A percentile compares a stretch with the other conserved stretches of the same genome.
phyloP scores from a whole-genome alignment of 129 eudicot genomes.

The Helichrysum umbraculigerum region DNA sequence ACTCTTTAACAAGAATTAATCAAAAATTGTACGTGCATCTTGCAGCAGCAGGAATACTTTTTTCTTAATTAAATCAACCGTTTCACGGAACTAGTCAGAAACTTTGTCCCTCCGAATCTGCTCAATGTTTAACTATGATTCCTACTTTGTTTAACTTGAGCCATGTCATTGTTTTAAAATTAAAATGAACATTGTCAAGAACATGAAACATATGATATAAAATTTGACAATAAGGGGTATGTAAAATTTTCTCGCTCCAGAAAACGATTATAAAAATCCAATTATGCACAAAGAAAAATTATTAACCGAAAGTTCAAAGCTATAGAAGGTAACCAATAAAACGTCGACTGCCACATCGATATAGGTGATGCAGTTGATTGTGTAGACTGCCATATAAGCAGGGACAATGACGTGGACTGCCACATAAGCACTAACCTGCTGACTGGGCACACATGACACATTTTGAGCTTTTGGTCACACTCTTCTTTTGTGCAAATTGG shows the following conservation, averaged over 20 bases:
- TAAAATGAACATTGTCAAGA: neutral
- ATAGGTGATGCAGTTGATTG: too few relatives aligned
- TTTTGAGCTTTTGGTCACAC: too few relatives aligned
- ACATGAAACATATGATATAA: neutral
- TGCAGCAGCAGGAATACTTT: neutral
- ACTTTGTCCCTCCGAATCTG: neutral
- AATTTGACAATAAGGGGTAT: neutral
- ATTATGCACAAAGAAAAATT: neutral
- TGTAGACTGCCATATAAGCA: too few relatives aligned
- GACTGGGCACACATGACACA: too few relatives aligned
- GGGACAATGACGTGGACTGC: too few relatives aligned
- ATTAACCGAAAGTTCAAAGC: neutral
- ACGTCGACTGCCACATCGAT: too few relatives aligned
- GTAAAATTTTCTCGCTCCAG: neutral
- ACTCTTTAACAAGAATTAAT: slow-evolving; percentile 4
- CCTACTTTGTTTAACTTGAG: neutral
- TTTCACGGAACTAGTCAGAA: neutral
- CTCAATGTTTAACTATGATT: neutral
- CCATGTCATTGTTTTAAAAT: neutral
- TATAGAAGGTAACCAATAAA: too few relatives aligned
- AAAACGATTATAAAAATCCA: neutral
- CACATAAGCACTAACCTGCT: too few relatives aligned
- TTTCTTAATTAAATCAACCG: neutral
- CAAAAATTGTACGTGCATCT: slow-evolving; percentile 1
- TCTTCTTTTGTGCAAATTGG: too few relatives aligned